Percentiles rank a stretch among this genome's conserved stretches.
Conservation (phyloP, 2,329 filamentous ascomycete species). For the Aspergillus awamori region DNA sequence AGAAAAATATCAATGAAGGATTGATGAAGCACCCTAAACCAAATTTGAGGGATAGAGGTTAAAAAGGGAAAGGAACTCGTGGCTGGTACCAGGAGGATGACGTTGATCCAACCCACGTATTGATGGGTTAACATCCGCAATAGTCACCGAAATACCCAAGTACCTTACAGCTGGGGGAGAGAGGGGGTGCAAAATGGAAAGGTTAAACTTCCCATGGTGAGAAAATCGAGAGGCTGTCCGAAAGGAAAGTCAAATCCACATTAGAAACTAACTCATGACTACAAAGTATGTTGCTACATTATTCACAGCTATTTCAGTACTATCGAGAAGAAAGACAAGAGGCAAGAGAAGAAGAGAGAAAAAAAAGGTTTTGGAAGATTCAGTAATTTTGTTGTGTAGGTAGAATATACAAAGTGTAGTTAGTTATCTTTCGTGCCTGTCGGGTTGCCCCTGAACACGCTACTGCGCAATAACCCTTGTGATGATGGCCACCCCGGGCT, state of each 20-base stretch:
- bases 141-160: not conserved
- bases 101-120: slow-evolving; percentile 13
- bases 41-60: slow-evolving; percentile 2
- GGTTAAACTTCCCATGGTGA: not conserved
- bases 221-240: slow-evolving; percentile 4
- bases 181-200: not conserved
- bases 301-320: no score
- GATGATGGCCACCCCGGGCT: slow-evolving; percentile 5
- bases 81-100: slow-evolving; percentile 18
- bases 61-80: slow-evolving; percentile 10
- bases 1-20: not conserved
- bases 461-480: not conserved
- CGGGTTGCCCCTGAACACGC: not conserved
- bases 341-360: no score
- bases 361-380: not conserved
- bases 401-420: not conserved
- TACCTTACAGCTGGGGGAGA: not conserved
- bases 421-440: not conserved
- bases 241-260: not conserved
- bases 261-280: no score
- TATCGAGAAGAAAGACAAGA: no score
- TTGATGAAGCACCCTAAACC: not conserved
- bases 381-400: not conserved
- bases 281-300: no score
- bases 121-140: slow-evolving; percentile 1